Evolutionary conservation across 192 early-diverging fungal genomes (phyloP), one percentile per base, ranked within the genome.

Genomic region (Podila clonocystis): DNA sequence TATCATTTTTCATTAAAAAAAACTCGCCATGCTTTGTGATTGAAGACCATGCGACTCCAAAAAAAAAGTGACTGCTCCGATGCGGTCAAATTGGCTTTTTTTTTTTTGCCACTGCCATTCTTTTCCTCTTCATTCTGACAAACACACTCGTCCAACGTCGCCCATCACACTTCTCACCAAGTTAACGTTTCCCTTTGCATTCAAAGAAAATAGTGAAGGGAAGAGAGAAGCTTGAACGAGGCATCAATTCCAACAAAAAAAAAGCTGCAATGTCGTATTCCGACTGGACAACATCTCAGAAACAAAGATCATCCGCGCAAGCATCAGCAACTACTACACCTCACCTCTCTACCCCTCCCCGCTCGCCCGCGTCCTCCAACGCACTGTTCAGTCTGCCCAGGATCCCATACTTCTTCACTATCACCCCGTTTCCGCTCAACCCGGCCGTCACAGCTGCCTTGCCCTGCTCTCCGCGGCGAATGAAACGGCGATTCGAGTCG

Each of bases 361-460:
- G 30, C 17, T 62, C 65, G 41, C 33, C 57, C 67, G 33, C 31
- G 8, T 34, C 66, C 30, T 48, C 48, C 4, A 57, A 58, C 75
- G 63, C 57, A 15, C 48, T 72, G 61, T 72, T 79, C 60, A 64
- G 34, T 38, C 28, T 79, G 17, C 76, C 76, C 1, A 67, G 65
- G 20, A 79, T 79, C 41, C 70, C 76, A 29, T 79, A 79, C 70
- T 79, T 72, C 22, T 79, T 68, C 41, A 63, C 76, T 17, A 63
- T 79, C 26, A 80, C 62, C 5, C 71, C 71, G 5, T 80, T 64
- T 26, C 66, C 71, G 17, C 71, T 80, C 48, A 13, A 49, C 1
- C 15, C 64, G 5, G 49, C 57, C 41, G 50, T 58, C 29, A 67
- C 33, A 50, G 50, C 67, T 20, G 49, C 64, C 0, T 45, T 73